Conservation (phyloP, 2,329 filamentous ascomycete genomes). For the Pseudogymnoascus sp. region DNA sequence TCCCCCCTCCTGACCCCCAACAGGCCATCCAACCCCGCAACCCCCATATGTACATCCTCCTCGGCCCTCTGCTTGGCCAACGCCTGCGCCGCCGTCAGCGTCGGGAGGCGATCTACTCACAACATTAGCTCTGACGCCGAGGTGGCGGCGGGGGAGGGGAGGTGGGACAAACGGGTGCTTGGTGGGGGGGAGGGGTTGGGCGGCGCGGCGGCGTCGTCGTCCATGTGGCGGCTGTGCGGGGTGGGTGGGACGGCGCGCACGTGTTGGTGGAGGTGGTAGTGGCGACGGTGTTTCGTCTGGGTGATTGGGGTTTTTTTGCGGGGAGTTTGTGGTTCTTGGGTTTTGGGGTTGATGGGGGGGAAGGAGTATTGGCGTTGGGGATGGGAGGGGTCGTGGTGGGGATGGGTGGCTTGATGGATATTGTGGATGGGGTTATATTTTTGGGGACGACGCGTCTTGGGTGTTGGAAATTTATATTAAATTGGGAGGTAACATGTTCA, state of each 20-base stretch:
- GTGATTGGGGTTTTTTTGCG: background rate
- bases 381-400: background rate
- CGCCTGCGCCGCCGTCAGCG: conserved; percentile 66
- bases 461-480: background rate
- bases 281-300: background rate
- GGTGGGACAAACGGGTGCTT: background rate
- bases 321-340: background rate
- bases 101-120: conserved; percentile 60
- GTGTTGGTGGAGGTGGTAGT: background rate
- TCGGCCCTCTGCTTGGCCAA: background rate
- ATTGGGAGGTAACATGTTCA: background rate
- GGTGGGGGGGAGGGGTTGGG: background rate
- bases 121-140: background rate
- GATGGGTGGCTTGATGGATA: background rate
- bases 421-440: background rate
- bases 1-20: conserved; percentile 63
- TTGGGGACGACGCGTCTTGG: background rate
- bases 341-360: background rate
- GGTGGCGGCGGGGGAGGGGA: background rate
- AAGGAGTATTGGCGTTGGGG: background rate
- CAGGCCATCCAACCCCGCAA: background rate
- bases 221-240: background rate
- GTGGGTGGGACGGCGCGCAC: conserved; percentile 12
- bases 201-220: background rate
- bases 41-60: background rate